Evolutionary conservation across 192 early-diverging fungal species (phyloP).

Genomic region (Pecoramyces ruminantium): DNA sequence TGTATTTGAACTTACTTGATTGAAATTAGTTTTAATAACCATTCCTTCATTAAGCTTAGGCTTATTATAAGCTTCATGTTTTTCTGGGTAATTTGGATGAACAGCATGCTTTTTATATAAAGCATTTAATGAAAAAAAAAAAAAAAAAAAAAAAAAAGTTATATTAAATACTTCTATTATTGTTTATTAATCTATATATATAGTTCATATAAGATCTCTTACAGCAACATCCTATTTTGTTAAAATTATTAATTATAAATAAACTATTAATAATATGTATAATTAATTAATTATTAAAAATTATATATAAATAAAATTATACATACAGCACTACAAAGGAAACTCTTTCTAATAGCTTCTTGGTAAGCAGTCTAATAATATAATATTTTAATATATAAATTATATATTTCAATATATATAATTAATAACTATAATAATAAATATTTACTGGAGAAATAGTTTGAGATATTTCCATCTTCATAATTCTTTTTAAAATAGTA

Average conservation of each 20-base stretch:
- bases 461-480: background rate
- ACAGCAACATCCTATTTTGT: no score
- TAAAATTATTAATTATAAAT: no score
- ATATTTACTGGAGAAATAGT: background rate
- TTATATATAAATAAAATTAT: background rate
- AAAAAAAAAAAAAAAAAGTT: no score
- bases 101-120: background rate
- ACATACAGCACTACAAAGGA: background rate
- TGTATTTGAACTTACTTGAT: slow-evolving; percentile 44
- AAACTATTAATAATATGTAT: no score
- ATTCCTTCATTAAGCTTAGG: slow-evolving; percentile 84
- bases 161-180: no score
- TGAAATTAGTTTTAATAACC: slow-evolving; percentile 93
- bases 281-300: no score
- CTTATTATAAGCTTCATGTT: slow-evolving; percentile 85
- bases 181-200: no score
- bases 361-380: background rate
- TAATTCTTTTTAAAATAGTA: slow-evolving; percentile 46
- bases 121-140: no score
- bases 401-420: no score
- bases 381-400: no score
- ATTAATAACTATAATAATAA: background rate
- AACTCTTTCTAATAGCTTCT: background rate
- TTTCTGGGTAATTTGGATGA: slow-evolving; percentile 43
- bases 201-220: no score